These are phyloP conservation scores for Amphibolis antarctica DNA, from an alignment of 106 monocot genomes.

Conservation along the genomic window DNA sequence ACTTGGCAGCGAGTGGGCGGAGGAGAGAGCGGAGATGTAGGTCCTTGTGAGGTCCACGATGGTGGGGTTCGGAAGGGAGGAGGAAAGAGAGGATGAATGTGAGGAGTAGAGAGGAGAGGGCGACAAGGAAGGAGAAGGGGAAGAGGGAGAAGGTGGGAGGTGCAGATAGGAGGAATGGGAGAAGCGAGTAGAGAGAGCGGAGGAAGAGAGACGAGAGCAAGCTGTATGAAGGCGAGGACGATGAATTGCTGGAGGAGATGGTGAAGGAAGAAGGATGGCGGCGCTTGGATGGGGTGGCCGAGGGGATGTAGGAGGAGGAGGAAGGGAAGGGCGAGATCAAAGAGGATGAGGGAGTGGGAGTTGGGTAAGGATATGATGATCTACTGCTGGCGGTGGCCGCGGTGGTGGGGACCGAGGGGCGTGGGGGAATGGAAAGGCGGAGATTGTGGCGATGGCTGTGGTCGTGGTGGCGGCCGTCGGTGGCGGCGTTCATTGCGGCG, in stretches of 20 bases:
- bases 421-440: constrained; percentile 4
- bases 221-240: constrained; percentile 13
- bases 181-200: background rate
- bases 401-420: background rate
- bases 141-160: constrained; percentile 4
- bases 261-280: constrained; percentile 18
- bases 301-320: background rate
- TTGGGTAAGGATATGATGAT: constrained; percentile 1
- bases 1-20: constrained; percentile 21
- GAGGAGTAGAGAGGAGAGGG: constrained; percentile 9
- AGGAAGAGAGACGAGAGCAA: constrained; percentile 1
- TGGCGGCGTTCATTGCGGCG: background rate
- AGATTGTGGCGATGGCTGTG: background rate
- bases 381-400: background rate
- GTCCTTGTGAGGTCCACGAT: constrained; percentile 5
- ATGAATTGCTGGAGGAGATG: constrained; percentile 9
- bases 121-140: constrained; percentile 3
- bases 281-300: constrained; percentile 16
- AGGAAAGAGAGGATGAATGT: constrained; percentile 11
- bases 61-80: constrained; percentile 7
- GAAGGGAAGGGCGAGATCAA: background rate
- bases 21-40: constrained; percentile 8
- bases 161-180: background rate
- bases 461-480: background rate
- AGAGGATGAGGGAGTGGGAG: constrained; percentile 6